A percentile compares a stretch with the other conserved stretches of the same genome.
These are phyloP conservation scores for Aureobasidium subglaciale DNA, from an alignment of 2,329 filamentous ascomycete genomes.

Conservation along the genomic window DNA sequence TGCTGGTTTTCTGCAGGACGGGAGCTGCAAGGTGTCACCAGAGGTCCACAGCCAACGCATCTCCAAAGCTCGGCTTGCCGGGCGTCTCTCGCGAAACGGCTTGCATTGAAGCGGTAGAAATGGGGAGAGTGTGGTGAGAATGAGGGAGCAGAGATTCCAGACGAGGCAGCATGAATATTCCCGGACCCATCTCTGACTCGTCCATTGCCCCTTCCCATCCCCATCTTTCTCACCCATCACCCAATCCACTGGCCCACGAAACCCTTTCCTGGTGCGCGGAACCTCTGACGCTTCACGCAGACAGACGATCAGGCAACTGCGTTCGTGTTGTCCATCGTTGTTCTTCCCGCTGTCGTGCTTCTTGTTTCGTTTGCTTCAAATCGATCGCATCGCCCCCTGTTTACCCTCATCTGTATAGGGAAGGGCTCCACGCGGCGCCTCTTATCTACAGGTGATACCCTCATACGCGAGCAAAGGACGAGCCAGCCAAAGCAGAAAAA, in stretches of 20 bases:
- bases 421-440: slow-evolving; percentile 4
- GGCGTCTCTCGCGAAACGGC: not conserved
- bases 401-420: slow-evolving; percentile 1
- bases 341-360: slow-evolving; percentile 9
- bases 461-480: slow-evolving; percentile 3
- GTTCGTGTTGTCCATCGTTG: not conserved
- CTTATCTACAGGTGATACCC: not conserved
- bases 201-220: not conserved
- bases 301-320: not conserved
- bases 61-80: not conserved
- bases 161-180: not conserved
- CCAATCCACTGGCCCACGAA: slow-evolving; percentile 3
- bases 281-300: not conserved
- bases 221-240: not conserved
- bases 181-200: not conserved
- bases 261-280: slow-evolving; percentile 1
- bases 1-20: not conserved
- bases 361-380: slow-evolving; percentile 10
- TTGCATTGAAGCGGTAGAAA: not conserved
- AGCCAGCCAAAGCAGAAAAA: not conserved
- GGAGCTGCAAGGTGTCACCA: not conserved
- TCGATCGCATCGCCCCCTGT: not conserved
- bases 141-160: not conserved
- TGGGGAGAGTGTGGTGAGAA: not conserved
- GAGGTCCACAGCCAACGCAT: not conserved